Percentiles rank a stretch among this genome's conserved stretches.
Conservation (phyloP, 345 rosid species). For the Odontarrhena argentea region DNA sequence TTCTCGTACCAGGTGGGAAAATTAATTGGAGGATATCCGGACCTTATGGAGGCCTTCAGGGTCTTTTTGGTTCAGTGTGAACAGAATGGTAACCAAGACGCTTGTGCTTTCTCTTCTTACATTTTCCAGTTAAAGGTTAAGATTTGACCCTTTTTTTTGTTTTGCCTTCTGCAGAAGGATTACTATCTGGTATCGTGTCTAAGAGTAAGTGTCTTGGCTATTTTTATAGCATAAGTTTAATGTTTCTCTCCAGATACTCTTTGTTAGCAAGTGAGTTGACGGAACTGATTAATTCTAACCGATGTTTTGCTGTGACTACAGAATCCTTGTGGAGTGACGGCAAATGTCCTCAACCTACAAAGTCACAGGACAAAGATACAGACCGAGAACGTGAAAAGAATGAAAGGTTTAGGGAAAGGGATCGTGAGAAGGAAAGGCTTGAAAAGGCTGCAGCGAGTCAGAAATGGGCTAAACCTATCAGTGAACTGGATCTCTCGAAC, state of each 20-base stretch:
- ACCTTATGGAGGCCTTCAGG: slow-evolving; percentile 80
- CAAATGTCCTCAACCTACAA: slow-evolving; percentile 60
- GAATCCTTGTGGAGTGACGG: slow-evolving; percentile 72
- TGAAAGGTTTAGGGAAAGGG: slow-evolving; percentile 70
- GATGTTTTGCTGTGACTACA: slow-evolving; percentile 40
- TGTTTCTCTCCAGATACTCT: slow-evolving; percentile 1
- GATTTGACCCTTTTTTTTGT: slow-evolving; percentile 25
- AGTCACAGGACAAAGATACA: slow-evolving; percentile 73
- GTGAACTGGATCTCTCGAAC: slow-evolving; percentile 92
- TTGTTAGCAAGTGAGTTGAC: not conserved
- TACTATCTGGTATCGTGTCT: slow-evolving; percentile 79
- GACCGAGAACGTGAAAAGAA: slow-evolving; percentile 63
- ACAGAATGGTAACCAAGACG: slow-evolving; percentile 62
- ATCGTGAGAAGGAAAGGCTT: slow-evolving; percentile 78
- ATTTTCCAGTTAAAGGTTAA: not conserved
- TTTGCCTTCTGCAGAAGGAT: slow-evolving; percentile 65
- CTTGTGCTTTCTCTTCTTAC: slow-evolving; percentile 29
- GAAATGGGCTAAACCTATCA: slow-evolving; percentile 79
- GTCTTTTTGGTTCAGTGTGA: slow-evolving; percentile 85
- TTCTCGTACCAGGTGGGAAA: slow-evolving; percentile 60
- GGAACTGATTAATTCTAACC: not conserved
- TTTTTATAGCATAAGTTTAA: not conserved
- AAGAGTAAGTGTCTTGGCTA: slow-evolving; percentile 64
- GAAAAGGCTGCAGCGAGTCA: slow-evolving; percentile 79
- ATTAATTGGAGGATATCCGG: slow-evolving; percentile 81